Base-by-base conservation (phyloP, 2,329 filamentous ascomycete genomes). In the Rachicladosporium sp. region DNA sequence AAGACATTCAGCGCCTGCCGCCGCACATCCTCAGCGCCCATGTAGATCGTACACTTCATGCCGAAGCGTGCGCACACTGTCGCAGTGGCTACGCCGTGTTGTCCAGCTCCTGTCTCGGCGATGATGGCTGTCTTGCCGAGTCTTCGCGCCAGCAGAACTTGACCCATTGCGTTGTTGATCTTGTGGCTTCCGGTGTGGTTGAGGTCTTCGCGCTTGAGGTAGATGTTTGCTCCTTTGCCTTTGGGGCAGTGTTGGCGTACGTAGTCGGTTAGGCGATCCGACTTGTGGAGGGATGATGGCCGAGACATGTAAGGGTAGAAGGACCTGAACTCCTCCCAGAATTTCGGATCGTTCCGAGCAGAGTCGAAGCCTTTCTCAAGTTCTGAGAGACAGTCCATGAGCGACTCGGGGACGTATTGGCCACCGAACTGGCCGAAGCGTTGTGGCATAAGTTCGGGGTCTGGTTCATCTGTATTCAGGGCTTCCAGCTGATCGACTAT, bases 141-240 rank as follows among this genome's bases (percentile, higher is more conserved):
- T 46, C 86, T 73, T 52, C 74, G 74, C 2, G 91, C 91, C 31
- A 98, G 68, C 10, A 98, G 74, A 36, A 95, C 78, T 63, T 98
- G 91, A 2, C 91, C 91, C 6, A 98, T 70, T 1, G 91, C 91
- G 55, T 98, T 98, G 71, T 98, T 98, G 71, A 98, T 96, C 74
- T 98, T 98, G 73, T 98, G 91, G 46, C 84, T 93, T 50, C 91
- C 91, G 6, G 91, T 96, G 61, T 98, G 91, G 65, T 96, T 96
- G 41, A 96, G 70, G 60, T 98, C 91, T 66, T 98, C 91, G 53
- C 91, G 78, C 74, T 98, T 98, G 50, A 98, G 68, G 81, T 89
- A 98, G 67, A 98, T 93, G 57, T 87, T 93, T 36, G 91, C 89
- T 44, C 91, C 91, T 15, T 87, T 86, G 35, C 85, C 87, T 8